Base-by-base conservation (phyloP, 768 basidiomycete species). In the Leccinum disarticulatum region DNA sequence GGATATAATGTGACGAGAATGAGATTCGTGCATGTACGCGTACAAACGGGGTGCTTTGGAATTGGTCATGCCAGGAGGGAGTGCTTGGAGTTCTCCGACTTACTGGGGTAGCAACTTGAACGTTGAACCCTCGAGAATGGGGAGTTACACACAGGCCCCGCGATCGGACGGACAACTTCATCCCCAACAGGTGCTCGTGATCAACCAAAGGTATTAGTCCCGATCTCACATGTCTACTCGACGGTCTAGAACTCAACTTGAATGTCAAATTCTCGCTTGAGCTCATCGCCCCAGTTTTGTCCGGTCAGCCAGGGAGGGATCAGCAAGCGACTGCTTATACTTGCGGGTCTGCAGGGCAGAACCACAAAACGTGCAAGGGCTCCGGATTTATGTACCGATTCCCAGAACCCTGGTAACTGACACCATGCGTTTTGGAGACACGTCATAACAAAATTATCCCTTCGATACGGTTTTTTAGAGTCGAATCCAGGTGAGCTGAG, bases 351-450 rank as follows among this genome's bases (percentile, higher is more conserved):
- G 66, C 55, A 62, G 64, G 61, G 59, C 56, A 55, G 59, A 53
- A 60, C 61, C 53, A 27, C 51, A 62, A 57, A 66, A 64, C 64
- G 57, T 65, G 64, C 53, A 53, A 59, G 51, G 31, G 31, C 31
- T 61, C 55, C 66, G 53, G 59, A 67, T 63, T 57, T 64, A 66
- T 66, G 56, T 28, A 43, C 57, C 63, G 60, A 53, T 60, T 69
- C 61, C 72, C 65, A 56, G 57, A 63, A 61, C 64, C 65, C 65
- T 67, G 66, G 65, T 64, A 74, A 70, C 68, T 52, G 51, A 66
- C 31, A 58, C 60, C 66, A 74, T 68, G 68, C 59, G 62, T 61
- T 65, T 68, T 61, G 57, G 54, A 54, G 61, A 61, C 65, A 67
- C 56, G 65, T 62, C 48, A 57, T 56, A 60, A 69, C 47, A 55